phyloP scores from a whole-genome alignment of 2,329 filamentous ascomycete species.

The Fusarium metavorans region DNA sequence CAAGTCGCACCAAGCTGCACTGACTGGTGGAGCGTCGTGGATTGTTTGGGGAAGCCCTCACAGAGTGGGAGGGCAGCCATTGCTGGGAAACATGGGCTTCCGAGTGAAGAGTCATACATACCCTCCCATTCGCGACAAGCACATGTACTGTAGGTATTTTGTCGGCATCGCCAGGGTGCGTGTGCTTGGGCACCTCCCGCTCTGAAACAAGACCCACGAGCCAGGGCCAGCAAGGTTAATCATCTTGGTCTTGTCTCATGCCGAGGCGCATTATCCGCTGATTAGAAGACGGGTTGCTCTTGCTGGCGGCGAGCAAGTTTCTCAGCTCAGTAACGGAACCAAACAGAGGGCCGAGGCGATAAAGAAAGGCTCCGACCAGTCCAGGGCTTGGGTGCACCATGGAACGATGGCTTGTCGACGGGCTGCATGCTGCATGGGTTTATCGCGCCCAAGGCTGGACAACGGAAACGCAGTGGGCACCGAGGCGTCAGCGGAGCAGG shows the following conservation, averaged over 20 bases:
- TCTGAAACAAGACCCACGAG: slow-evolving; percentile 19
- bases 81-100: slow-evolving; percentile 3
- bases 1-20: slow-evolving; percentile 20
- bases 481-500: slow-evolving; percentile 20
- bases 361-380: slow-evolving; percentile 9
- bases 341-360: background rate
- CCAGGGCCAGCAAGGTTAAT: slow-evolving; percentile 1
- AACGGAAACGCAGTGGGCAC: slow-evolving; percentile 25
- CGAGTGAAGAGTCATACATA: slow-evolving; percentile 10
- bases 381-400: slow-evolving; percentile 5
- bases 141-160: slow-evolving; percentile 5
- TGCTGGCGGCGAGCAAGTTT: background rate
- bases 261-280: background rate
- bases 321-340: background rate
- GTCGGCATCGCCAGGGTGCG: slow-evolving; percentile 23
- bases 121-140: slow-evolving; percentile 1
- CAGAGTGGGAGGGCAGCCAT: slow-evolving; percentile 7
- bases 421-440: slow-evolving; percentile 19
- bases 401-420: slow-evolving; percentile 13
- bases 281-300: background rate
- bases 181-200: slow-evolving; percentile 12
- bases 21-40: slow-evolving; percentile 15
- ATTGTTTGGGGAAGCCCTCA: slow-evolving; percentile 19
- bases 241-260: background rate
- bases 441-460: slow-evolving; percentile 10